Evolutionary conservation across 176 grass and related monocot species (phyloP).

Genomic region (Tillandsia fasciculata): DNA sequence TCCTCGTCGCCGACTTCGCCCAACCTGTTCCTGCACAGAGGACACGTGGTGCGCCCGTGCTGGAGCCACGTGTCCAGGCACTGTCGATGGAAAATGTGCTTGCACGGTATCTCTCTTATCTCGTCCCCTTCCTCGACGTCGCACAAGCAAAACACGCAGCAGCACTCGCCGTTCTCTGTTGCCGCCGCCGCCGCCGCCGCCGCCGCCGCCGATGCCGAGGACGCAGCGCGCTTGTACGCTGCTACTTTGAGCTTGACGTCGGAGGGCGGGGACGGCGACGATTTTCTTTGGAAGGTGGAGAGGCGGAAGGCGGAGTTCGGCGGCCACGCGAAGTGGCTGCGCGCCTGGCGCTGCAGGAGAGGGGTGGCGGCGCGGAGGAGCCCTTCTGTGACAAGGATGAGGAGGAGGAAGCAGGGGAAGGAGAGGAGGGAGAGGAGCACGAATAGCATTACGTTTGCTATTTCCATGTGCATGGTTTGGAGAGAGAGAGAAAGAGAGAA

Average conservation of each 20-base stretch:
- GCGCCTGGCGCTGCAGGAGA: not conserved
- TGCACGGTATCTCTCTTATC: conserved; percentile 32
- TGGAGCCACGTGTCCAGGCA: conserved; percentile 41
- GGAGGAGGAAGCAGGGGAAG: not conserved
- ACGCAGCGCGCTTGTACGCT: not conserved
- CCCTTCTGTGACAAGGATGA: not conserved
- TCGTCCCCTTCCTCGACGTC: conserved; percentile 37
- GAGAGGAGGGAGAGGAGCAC: not conserved
- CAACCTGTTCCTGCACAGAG: not conserved
- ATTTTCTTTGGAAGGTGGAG: not conserved
- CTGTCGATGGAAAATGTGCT: conserved; percentile 40
- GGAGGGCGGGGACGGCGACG: not conserved
- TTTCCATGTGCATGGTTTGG: not conserved
- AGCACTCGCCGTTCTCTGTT: not conserved
- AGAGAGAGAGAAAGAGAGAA: not conserved
- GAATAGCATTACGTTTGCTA: not conserved
- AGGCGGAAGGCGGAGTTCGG: not conserved
- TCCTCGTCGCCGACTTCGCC: no score
- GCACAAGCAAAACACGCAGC: conserved; percentile 31
- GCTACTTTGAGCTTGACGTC: not conserved
- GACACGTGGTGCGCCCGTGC: not conserved
- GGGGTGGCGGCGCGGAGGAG: not conserved
- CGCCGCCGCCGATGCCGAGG: no score
- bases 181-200: no score
- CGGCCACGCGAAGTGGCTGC: not conserved